A percentile compares a stretch with the other conserved stretches of the same genome.
Conservation (phyloP, 257 asterid genomes). For the Craterostigma plantagineum region DNA sequence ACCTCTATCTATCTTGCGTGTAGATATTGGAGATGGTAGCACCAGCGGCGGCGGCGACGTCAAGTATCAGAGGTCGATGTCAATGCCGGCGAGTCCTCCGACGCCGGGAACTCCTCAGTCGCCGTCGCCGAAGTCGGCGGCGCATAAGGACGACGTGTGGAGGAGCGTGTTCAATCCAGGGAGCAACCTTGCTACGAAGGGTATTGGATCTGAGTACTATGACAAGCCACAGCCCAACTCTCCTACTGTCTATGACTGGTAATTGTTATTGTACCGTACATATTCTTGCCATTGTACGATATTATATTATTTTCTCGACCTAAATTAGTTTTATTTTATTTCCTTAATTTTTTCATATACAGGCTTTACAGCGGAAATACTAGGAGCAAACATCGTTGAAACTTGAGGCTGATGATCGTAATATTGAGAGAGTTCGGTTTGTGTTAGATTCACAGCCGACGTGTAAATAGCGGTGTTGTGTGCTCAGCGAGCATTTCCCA, state of each 20-base stretch:
- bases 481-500: too few relatives aligned
- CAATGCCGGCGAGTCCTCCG: constrained; percentile 35
- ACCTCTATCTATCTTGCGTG: too few relatives aligned
- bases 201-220: constrained; percentile 43
- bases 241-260: constrained; percentile 94
- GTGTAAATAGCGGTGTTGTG: too few relatives aligned
- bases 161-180: constrained; percentile 93
- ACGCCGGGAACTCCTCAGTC: constrained; percentile 41
- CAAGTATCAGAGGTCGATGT: constrained; percentile 37
- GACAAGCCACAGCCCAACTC: constrained; percentile 72
- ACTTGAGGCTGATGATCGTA: not conserved
- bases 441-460: too few relatives aligned
- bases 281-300: not conserved
- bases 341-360: constrained; percentile 6
- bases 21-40: constrained; percentile 17
- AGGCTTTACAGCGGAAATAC: constrained; percentile 91
- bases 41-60: constrained; percentile 29
- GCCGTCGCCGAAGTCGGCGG: constrained; percentile 31
- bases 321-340: not conserved
- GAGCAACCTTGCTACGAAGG: constrained; percentile 62
- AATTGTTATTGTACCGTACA: not conserved
- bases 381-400: constrained; percentile 55
- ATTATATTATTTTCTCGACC: not conserved
- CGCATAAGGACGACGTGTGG: constrained; percentile 71
- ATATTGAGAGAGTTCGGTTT: too few relatives aligned